Conservation (phyloP, 306 rosid species). For the Corylus heterophylla region DNA sequence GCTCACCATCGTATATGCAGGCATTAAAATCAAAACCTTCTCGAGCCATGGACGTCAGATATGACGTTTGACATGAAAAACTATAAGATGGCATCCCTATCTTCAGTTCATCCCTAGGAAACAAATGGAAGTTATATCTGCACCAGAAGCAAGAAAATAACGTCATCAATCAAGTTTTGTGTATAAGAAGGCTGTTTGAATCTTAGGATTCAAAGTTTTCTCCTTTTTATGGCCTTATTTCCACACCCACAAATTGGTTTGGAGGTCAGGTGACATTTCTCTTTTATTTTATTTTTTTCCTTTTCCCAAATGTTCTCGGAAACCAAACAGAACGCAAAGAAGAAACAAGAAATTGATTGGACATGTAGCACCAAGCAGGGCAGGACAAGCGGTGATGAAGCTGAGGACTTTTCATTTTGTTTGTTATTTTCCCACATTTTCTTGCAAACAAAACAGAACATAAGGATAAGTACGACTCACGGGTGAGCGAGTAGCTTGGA, state of each 20-base stretch:
- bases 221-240: too few relatives aligned
- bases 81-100: conserved; percentile 84
- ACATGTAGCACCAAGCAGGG: too few relatives aligned
- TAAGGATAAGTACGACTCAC: conserved; percentile 37
- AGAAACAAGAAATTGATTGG: too few relatives aligned
- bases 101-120: conserved; percentile 82
- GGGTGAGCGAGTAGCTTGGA: conserved; percentile 65
- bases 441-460: neutral
- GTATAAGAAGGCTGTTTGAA: neutral
- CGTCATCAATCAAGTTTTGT: neutral
- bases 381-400: neutral
- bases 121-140: conserved; percentile 82
- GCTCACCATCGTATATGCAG: conserved; percentile 74
- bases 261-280: too few relatives aligned
- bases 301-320: too few relatives aligned
- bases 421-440: neutral
- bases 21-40: conserved; percentile 87
- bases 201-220: too few relatives aligned
- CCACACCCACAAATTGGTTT: too few relatives aligned
- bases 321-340: too few relatives aligned
- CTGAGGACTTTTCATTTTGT: neutral
- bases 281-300: too few relatives aligned
- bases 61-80: conserved; percentile 73
- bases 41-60: conserved; percentile 68
- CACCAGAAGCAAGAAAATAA: conserved; percentile 25